These are phyloP conservation scores for Talaromyces rugulosus DNA, from an alignment of 2,329 filamentous ascomycete genomes.

Conservation along the genomic window DNA sequence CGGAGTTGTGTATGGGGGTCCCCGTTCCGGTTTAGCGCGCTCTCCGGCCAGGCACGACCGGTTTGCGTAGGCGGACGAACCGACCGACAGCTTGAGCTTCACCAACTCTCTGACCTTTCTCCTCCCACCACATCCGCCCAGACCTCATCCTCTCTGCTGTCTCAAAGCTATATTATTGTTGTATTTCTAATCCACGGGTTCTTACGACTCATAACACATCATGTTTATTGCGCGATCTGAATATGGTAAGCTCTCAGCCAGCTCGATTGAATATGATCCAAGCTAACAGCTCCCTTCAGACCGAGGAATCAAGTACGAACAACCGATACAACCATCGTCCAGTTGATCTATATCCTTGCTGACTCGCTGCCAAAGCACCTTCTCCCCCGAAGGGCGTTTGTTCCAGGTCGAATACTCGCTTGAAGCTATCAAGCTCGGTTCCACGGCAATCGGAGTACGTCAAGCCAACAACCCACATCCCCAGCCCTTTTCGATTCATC, in stretches of 20 bases:
- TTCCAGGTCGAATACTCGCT: conserved; percentile 99
- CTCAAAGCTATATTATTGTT: not conserved
- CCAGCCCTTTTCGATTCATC: not conserved
- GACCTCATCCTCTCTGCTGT: not conserved
- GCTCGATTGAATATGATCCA: conserved; percentile 18
- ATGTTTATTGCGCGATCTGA: conserved; percentile 99
- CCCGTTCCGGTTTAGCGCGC: conserved; percentile 12
- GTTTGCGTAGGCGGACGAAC: conserved; percentile 7
- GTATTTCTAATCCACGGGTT: not conserved
- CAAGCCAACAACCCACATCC: not conserved
- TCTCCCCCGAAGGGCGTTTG: conserved; percentile 97
- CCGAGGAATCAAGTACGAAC: conserved; percentile 89
- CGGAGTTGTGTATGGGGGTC: conserved; percentile 14
- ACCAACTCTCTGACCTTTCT: not conserved
- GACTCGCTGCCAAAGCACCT: conserved; percentile 63
- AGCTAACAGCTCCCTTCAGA: conserved; percentile 56
- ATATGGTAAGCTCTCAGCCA: conserved; percentile 70
- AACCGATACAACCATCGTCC: conserved; percentile 8
- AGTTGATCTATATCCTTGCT: not conserved
- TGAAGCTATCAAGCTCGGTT: conserved; percentile 99
- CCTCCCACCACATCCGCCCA: not conserved
- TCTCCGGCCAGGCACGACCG: conserved; percentile 11
- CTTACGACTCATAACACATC: conserved; percentile 46
- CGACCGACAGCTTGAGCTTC: conserved; percentile 13
- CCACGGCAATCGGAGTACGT: conserved; percentile 87